Conservation (phyloP, 139 green algal species). For the Trebouxia sp. region DNA sequence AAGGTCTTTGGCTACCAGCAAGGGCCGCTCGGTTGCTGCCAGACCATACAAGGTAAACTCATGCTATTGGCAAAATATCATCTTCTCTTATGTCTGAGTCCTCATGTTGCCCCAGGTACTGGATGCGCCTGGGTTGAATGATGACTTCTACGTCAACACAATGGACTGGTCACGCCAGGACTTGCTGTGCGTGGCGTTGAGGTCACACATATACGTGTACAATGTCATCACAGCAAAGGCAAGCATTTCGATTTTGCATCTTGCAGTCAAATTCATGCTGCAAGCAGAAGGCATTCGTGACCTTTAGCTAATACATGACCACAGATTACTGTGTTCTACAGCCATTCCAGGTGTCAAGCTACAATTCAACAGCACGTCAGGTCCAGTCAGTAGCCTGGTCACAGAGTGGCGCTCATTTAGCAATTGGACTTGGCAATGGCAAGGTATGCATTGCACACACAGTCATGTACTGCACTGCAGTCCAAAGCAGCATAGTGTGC, state of each 20-base stretch:
- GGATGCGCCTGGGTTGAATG: neutral
- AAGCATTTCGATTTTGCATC: neutral
- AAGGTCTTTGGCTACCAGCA: neutral
- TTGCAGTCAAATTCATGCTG: no score
- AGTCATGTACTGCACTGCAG: no score
- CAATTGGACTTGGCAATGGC: neutral
- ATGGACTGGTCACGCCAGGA: slow-evolving; percentile 6
- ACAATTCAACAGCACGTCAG: neutral
- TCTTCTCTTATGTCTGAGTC: neutral
- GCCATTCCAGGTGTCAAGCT: neutral
- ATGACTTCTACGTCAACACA: slow-evolving; percentile 10
- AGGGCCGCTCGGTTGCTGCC: neutral
- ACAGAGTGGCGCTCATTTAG: neutral
- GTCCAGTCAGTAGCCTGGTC: slow-evolving; percentile 13
- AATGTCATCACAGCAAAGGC: neutral
- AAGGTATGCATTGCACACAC: neutral
- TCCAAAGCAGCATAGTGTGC: no score
- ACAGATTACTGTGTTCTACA: neutral
- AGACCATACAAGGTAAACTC: neutral
- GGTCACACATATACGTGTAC: neutral
- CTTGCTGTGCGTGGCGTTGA: neutral
- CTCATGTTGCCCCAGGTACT: neutral
- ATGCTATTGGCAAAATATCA: no score
- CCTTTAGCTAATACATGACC: no score
- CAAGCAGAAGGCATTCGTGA: no score